A percentile compares a stretch with the other conserved stretches of the same genome.
Conservation (phyloP, 495 filamentous ascomycete genomes). For the Viridothelium virens region DNA sequence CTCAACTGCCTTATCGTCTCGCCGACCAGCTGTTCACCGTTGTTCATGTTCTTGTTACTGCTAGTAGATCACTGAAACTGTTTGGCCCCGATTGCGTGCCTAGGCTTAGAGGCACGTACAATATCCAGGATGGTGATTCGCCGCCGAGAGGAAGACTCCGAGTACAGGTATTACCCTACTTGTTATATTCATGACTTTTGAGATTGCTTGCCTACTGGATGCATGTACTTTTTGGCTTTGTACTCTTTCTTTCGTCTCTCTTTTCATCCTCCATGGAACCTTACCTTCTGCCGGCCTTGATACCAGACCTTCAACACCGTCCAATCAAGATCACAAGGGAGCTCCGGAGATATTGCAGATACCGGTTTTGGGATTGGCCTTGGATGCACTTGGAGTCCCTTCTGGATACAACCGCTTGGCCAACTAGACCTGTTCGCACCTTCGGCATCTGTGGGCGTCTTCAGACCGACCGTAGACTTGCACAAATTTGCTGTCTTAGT, state of each 20-base stretch:
- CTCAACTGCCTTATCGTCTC: not conserved
- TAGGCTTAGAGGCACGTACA: not conserved
- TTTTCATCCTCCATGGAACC: not conserved
- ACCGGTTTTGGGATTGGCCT: too few relatives aligned
- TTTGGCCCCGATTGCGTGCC: not conserved
- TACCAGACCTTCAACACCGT: not conserved
- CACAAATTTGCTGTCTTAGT: not conserved
- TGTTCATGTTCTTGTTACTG: not conserved
- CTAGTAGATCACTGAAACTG: not conserved
- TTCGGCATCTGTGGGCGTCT: not conserved
- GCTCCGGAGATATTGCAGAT: not conserved
- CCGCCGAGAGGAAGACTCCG: not conserved
- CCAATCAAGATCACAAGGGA: not conserved
- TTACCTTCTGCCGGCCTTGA: not conserved
- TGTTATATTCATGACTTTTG: conserved; percentile 5
- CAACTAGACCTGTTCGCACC: not conserved
- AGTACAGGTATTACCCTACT: conserved; percentile 11
- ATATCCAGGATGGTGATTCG: conserved; percentile 10
- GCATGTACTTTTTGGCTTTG: not conserved
- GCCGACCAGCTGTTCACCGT: not conserved
- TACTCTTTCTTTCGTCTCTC: not conserved
- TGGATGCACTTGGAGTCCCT: not conserved
- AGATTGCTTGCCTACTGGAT: not conserved
- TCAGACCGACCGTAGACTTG: not conserved
- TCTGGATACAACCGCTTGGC: not conserved